Evolutionary conservation across 2,329 filamentous ascomycete genomes (phyloP).

Genomic region (Fulvia fulva): DNA sequence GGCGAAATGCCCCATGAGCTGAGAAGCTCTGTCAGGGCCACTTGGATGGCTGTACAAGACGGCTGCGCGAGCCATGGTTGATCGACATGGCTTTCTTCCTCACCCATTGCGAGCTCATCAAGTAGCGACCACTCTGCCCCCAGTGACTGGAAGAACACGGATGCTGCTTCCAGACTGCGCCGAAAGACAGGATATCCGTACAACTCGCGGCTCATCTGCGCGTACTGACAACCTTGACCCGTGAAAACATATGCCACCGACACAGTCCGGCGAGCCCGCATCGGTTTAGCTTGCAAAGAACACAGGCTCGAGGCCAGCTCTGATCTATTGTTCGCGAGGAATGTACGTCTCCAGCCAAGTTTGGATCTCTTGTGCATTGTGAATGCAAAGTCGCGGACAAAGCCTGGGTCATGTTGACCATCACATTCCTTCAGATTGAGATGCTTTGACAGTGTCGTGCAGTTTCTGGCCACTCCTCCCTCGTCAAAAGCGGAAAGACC

Average conservation of each 20-base stretch:
- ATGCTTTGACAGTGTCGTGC: too few relatives aligned
- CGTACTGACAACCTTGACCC: slow-evolving; percentile 17
- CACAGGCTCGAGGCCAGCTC: neutral
- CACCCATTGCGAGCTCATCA: slow-evolving; percentile 15
- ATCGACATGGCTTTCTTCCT: slow-evolving; percentile 5
- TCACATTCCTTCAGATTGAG: too few relatives aligned
- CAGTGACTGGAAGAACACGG: neutral
- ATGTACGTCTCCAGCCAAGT: too few relatives aligned
- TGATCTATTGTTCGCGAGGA: too few relatives aligned
- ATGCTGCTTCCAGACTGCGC: neutral
- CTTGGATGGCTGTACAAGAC: slow-evolving; percentile 53
- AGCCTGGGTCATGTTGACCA: too few relatives aligned
- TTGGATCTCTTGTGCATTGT: too few relatives aligned
- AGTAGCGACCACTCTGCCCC: slow-evolving; percentile 5
- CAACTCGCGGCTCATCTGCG: slow-evolving; percentile 19
- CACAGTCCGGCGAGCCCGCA: neutral
- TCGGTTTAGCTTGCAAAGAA: neutral
- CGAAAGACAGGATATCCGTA: slow-evolving; percentile 9
- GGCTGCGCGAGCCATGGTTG: slow-evolving; percentile 46
- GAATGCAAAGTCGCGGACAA: too few relatives aligned
- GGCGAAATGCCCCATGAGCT: slow-evolving; percentile 19
- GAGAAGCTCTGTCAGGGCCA: slow-evolving; percentile 47
- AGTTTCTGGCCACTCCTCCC: neutral
- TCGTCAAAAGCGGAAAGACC: slow-evolving; percentile 2
- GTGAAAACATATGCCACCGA: slow-evolving; percentile 12